Conservation (phyloP, 129 eudicot genomes). For the Calendula officinalis region DNA sequence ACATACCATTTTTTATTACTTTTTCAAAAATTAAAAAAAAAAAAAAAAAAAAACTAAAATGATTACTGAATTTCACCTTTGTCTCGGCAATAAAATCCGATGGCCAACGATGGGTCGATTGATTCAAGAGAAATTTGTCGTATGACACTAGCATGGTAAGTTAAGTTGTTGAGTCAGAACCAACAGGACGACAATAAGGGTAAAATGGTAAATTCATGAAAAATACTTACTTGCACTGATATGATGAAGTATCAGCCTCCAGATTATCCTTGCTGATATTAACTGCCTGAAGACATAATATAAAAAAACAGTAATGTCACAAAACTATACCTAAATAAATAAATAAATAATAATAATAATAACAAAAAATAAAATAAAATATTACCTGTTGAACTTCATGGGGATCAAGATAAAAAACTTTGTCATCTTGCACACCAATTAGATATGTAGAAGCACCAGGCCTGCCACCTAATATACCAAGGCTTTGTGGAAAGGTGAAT, state of each 20-base stretch:
- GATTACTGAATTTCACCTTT: slow-evolving; percentile 44
- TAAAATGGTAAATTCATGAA: not conserved
- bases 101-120: slow-evolving; percentile 91
- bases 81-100: slow-evolving; percentile 95
- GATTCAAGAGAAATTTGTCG: slow-evolving; percentile 77
- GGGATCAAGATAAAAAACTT: slow-evolving; percentile 91
- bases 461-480: slow-evolving; percentile 92
- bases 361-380: slow-evolving; percentile 13
- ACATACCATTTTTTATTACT: not conserved
- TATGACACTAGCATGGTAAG: slow-evolving; percentile 43
- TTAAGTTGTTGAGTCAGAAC: not conserved
- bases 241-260: slow-evolving; percentile 81
- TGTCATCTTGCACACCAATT: slow-evolving; percentile 90
- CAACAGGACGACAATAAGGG: not conserved
- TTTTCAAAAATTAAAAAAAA: not conserved
- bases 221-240: slow-evolving; percentile 82
- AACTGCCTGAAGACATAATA: slow-evolving; percentile 51
- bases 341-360: too few relatives aligned
- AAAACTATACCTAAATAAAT: too few relatives aligned
- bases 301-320: not conserved
- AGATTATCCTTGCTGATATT: slow-evolving; percentile 49
- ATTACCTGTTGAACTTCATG: slow-evolving; percentile 86
- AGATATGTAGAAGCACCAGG: slow-evolving; percentile 96
- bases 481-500: slow-evolving; percentile 90
- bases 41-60: not conserved